phyloP scores from a whole-genome alignment of 208 protist genomes.

The Crithidia brevicula region DNA sequence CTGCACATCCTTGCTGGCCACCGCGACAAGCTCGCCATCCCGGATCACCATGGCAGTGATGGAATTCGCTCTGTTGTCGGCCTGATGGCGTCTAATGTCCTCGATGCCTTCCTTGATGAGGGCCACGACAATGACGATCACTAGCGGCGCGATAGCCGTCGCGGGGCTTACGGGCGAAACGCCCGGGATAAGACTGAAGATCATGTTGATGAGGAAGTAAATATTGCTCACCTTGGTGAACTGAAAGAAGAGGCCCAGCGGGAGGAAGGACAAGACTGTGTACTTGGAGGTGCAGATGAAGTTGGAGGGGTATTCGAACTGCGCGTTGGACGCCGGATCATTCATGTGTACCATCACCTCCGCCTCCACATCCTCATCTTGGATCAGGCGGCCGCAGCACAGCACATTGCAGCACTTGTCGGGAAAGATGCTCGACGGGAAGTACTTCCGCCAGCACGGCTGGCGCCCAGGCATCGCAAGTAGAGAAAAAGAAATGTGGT shows the following conservation, averaged over 20 bases:
- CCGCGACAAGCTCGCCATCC: constrained; percentile 42
- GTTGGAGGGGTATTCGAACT: constrained; percentile 83
- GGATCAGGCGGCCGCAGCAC: constrained; percentile 36
- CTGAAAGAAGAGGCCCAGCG: constrained; percentile 93
- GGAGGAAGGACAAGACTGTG: constrained; percentile 91
- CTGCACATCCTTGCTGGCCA: constrained; percentile 70
- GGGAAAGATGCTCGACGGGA: constrained; percentile 33
- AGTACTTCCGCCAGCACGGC: constrained; percentile 29
- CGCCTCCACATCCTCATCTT: constrained; percentile 45
- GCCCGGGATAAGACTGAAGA: constrained; percentile 91
- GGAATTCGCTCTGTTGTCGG: constrained; percentile 84
- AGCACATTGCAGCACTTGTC: constrained; percentile 49
- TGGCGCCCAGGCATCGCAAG: constrained; percentile 24
- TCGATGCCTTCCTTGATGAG: constrained; percentile 92
- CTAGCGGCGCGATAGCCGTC: constrained; percentile 88
- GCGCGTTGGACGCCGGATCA: constrained; percentile 57
- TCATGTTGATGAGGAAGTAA: constrained; percentile 96
- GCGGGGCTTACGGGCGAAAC: constrained; percentile 90
- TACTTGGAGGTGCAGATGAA: constrained; percentile 95
- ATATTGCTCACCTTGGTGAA: constrained; percentile 93
- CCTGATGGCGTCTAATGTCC: constrained; percentile 81
- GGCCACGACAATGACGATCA: constrained; percentile 91
- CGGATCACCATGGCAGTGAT: constrained; percentile 61
- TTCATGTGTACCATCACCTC: constrained; percentile 90
- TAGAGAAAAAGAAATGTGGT: background rate